Conservation (phyloP, 2,329 filamentous ascomycete genomes). For the Colletotrichum tabaci region DNA sequence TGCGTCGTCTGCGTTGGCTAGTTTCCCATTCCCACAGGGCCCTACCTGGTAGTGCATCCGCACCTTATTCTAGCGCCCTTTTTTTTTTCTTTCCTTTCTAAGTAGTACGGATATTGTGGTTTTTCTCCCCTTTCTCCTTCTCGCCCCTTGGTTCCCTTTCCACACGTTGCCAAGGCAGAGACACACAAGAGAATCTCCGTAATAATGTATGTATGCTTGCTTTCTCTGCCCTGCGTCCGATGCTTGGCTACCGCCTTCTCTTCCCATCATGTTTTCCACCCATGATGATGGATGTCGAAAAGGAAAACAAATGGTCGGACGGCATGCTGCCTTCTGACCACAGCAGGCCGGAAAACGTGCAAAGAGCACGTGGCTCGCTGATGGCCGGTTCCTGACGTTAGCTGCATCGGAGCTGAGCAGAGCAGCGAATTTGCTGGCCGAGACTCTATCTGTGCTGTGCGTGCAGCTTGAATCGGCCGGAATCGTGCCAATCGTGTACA, state of each 20-base stretch:
- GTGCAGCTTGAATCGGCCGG: slow-evolving; percentile 16
- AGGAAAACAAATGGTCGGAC: slow-evolving; percentile 18
- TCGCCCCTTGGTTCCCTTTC: neutral
- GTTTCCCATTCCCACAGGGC: slow-evolving; percentile 17
- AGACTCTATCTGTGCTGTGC: slow-evolving; percentile 31
- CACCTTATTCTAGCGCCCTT: slow-evolving; percentile 20
- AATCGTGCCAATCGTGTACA: slow-evolving; percentile 29
- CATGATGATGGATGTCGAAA: neutral
- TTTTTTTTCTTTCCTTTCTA: neutral
- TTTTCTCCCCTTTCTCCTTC: neutral
- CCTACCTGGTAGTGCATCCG: slow-evolving; percentile 8
- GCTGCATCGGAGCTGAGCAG: slow-evolving; percentile 17
- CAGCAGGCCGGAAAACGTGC: slow-evolving; percentile 29
- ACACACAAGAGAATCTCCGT: neutral
- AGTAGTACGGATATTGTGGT: too few species aligned
- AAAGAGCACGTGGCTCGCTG: slow-evolving; percentile 34
- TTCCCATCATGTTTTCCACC: too few species aligned
- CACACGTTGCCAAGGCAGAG: slow-evolving; percentile 25
- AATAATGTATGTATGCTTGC: neutral
- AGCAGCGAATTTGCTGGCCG: neutral
- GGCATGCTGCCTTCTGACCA: neutral
- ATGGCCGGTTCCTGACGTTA: slow-evolving; percentile 18
- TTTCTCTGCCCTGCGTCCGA: slow-evolving; percentile 17
- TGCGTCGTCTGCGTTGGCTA: slow-evolving; percentile 2
- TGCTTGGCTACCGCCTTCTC: neutral